Conservation (phyloP, 176 grass and related monocot species). For the Carex parvula region DNA sequence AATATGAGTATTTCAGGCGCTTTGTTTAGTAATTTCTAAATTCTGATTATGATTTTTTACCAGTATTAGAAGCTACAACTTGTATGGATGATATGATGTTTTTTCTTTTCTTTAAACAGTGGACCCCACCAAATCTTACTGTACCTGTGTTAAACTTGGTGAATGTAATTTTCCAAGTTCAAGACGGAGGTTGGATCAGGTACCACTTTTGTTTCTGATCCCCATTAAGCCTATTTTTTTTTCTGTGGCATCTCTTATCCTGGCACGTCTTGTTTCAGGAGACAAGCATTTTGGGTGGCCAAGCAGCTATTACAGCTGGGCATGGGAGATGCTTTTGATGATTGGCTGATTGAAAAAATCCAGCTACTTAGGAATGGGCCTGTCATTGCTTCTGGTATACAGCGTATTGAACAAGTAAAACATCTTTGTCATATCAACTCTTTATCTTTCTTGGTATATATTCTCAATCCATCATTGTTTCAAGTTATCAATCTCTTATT, state of each 20-base stretch:
- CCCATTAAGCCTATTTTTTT: neutral
- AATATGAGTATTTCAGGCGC: neutral
- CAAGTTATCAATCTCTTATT: neutral
- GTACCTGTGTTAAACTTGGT: constrained; percentile 92
- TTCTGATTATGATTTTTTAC: constrained; percentile 13
- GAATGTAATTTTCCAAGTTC: constrained; percentile 91
- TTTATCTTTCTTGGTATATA: neutral
- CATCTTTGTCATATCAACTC: constrained; percentile 1
- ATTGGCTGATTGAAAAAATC: constrained; percentile 99
- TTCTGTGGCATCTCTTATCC: constrained; percentile 12
- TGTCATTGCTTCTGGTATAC: constrained; percentile 79
- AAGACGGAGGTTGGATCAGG: constrained; percentile 99
- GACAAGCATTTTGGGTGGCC: constrained; percentile 98
- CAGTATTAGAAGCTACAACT: constrained; percentile 6
- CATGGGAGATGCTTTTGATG: constrained; percentile 99
- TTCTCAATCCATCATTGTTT: neutral
- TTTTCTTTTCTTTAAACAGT: constrained; percentile 50
- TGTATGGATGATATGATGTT: constrained; percentile 4
- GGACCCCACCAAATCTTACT: constrained; percentile 88
- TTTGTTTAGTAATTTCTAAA: neutral
- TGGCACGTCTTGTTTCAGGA: constrained; percentile 36
- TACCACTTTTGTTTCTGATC: neutral
- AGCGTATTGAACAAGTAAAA: constrained; percentile 89
- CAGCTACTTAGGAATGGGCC: constrained; percentile 79
- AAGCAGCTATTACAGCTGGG: constrained; percentile 97